A percentile compares a stretch with the other conserved stretches of the same genome.
Conservation (phyloP, 2,329 filamentous ascomycete species). For the Diaporthe sp. region DNA sequence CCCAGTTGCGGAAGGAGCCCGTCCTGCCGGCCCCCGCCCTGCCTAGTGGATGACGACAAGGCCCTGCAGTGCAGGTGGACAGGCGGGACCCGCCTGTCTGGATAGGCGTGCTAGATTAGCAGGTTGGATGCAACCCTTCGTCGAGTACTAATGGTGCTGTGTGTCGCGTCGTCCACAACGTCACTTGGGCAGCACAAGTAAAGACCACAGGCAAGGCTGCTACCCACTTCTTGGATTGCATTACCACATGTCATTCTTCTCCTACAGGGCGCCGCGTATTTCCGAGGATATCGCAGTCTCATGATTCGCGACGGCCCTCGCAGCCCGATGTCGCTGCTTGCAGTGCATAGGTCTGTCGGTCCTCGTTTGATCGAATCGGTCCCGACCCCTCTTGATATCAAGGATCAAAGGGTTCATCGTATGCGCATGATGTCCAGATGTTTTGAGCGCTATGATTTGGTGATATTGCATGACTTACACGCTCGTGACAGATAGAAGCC, state of each 20-base stretch:
- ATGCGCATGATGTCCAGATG: too few relatives aligned
- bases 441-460: too few relatives aligned
- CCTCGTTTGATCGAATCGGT: neutral
- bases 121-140: neutral
- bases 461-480: too few relatives aligned
- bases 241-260: too few relatives aligned
- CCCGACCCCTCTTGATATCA: too few relatives aligned
- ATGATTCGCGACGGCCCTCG: neutral
- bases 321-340: neutral
- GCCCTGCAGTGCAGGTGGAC: neutral
- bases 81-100: constrained; percentile 5
- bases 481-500: neutral
- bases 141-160: neutral
- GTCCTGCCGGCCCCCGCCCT: neutral
- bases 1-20: constrained; percentile 11
- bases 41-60: neutral
- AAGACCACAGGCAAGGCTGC: neutral
- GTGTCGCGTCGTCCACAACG: neutral
- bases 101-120: neutral
- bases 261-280: too few relatives aligned
- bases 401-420: too few relatives aligned
- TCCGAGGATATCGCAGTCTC: neutral
- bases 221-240: too few relatives aligned
- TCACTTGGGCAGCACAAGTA: neutral
- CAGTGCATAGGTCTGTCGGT: neutral